Evolutionary conservation across 164 flowering plant genomes (phyloP), one percentile per base, ranked within the genome.

Genomic region (Tinospora cordifolia): DNA sequence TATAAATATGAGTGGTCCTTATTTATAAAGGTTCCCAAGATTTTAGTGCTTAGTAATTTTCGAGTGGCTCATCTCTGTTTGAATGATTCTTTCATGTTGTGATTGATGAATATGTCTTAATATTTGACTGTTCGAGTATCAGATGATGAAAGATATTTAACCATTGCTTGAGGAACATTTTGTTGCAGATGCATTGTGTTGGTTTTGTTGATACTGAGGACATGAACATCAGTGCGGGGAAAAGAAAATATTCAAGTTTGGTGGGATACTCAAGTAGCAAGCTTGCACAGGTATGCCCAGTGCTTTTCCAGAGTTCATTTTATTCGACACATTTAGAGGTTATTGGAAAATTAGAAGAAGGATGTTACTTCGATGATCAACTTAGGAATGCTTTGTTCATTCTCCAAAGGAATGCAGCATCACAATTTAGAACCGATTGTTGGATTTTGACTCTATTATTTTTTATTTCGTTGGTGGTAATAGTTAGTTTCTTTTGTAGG

Each of bases 121-220:
- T 25, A 21, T 39, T 5, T 39, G 12, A 5, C 24, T 54, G 8
- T 54, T 54, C 60, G 9, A 30, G 4, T 54, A 44, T 54, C 5
- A 54, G 8, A 54, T 54, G 36, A 54, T 54, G 60, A 54, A 54
- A 54, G 60, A 22, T 0, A 54, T 21, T 54, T 54, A 19, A 17
- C 60, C 25, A 54, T 54, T n/a, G 21, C 60, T 21, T 21, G 6
- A 19, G 22, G 19, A 54, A 54, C 60, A 54, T 54, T 54, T 14
- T 54, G 60, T 2, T 62, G 19, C 80, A 94, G 99, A 88, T 90
- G 92, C 99, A 94, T 76, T 69, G 71, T 75, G 81, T 92, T 76
- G 98, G 99, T 74, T 94, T 92, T 83, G 94, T 90, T 79, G 97
- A 94, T 75, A 71, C 92, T 44, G 97, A 92, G 73, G 97, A 94